phyloP scores from a whole-genome alignment of 441 rosid species.

The Corymbia citriodora region DNA sequence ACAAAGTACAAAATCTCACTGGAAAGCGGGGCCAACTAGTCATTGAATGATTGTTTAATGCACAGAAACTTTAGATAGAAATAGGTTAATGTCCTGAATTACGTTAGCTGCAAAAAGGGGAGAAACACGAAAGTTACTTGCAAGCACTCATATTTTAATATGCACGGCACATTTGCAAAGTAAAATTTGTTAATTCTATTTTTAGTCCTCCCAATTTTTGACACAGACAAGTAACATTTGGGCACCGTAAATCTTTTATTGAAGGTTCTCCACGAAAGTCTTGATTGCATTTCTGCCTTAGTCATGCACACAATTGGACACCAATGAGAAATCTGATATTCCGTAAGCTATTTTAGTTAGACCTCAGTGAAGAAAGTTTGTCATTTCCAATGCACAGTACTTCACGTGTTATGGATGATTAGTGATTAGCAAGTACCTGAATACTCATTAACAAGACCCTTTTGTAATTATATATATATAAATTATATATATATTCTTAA shows the following conservation, averaged over 20 bases:
- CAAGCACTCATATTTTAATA: neutral
- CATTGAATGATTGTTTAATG: neutral
- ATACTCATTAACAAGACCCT: neutral
- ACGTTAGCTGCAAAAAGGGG: neutral
- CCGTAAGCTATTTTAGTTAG: neutral
- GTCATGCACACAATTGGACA: neutral
- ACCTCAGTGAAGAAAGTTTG: neutral
- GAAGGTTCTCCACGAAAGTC: neutral
- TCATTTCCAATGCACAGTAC: neutral
- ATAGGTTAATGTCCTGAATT: neutral
- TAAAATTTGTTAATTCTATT: neutral
- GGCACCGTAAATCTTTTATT: neutral
- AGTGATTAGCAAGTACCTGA: neutral
- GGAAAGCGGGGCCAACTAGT: neutral
- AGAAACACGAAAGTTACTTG: neutral
- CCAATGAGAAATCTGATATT: neutral
- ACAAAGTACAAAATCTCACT: neutral
- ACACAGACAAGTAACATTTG: neutral
- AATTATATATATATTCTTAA: neutral
- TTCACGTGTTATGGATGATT: neutral
- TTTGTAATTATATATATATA: neutral
- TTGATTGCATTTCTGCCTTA: neutral
- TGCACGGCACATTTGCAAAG: neutral
- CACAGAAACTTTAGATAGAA: neutral
- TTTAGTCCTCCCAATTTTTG: neutral